Evolutionary conservation across 176 grass and related monocot genomes (phyloP), one percentile per base, ranked within the genome.

Genomic region (Leersia perrieri): DNA sequence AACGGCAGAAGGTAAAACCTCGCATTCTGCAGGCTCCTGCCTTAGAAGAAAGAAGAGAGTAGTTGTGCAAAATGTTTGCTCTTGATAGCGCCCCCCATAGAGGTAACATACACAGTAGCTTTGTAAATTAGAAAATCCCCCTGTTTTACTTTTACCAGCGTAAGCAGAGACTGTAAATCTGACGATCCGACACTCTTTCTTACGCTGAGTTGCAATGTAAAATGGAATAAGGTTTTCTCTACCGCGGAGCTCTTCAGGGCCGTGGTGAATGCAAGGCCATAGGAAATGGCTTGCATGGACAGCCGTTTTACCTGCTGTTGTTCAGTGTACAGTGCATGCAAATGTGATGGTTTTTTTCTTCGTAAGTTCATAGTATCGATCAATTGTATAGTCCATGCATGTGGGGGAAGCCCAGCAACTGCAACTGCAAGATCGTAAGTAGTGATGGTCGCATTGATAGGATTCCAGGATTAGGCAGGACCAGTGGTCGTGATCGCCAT

Each of bases 81-180:
- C 23, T 38, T 70, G 80, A 28, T 34, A 30, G 72, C 18, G 22
- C 47, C 18, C 16, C 22, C 18, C 9, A 34, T 6, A 25, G 62
- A 33, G 34, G 22, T 33, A 57, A 25, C 23, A 53, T 18, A 47
- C 15, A 60, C 9, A 33, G 15, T 29, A 28, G 77, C 14, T 5
- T 33, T 86, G 78, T 82, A 86, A 47, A 65, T 79, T 82, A 82
- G 57, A 45, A n/a, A n/a, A n/a, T n/a, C n/a, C n/a, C n/a, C n/a
- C n/a, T n/a, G n/a, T n/a, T n/a, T n/a, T 62, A 28, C 66, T 71
- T 76, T 70, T 64, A 38, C 63, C 55, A 26, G 66, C 20, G 45
- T 53, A 63, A 74, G 31, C 8, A 49, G 51, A 31, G 42, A 32
- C 1, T 75, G 47, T 65, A 66, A 28, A 73, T 73, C 41, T 28